phyloP scores from a whole-genome alignment of 805 yeast genomes.

The Schwanniomyces occidentalis region DNA sequence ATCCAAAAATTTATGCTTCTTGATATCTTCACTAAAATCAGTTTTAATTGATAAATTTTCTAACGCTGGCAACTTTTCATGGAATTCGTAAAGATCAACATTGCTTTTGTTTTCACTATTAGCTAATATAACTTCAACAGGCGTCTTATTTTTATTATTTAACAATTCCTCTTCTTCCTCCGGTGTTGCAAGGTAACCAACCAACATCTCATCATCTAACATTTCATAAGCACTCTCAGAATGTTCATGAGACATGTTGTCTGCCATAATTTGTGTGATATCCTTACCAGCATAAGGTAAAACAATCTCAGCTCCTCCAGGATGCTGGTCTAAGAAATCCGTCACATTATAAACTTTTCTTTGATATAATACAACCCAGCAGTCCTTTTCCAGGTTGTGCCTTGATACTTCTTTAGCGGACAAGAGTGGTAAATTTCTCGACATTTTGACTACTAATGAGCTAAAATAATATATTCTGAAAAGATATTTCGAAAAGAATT shows the following conservation, averaged over 20 bases:
- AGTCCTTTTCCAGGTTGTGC: constrained; percentile 55
- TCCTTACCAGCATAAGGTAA: constrained; percentile 61
- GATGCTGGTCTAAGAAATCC: constrained; percentile 68
- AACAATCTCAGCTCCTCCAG: constrained; percentile 63
- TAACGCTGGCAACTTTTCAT: constrained; percentile 69
- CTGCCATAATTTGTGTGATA: constrained; percentile 74
- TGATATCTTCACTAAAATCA: constrained; percentile 68
- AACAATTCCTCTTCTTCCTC: constrained; percentile 75
- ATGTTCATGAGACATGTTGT: constrained; percentile 70
- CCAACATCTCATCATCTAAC: constrained; percentile 74
- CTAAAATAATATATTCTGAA: not conserved
- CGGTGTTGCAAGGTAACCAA: constrained; percentile 81
- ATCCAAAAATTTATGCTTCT: constrained; percentile 83
- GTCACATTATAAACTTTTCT: constrained; percentile 87
- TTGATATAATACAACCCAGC: constrained; percentile 80
- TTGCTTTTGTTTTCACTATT: constrained; percentile 14
- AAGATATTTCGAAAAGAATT: constrained; percentile 1
- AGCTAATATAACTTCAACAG: constrained; percentile 54
- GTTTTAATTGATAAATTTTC: constrained; percentile 76
- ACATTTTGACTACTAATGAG: constrained; percentile 9
- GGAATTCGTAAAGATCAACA: constrained; percentile 40
- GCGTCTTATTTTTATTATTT: constrained; percentile 55
- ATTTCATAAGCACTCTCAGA: constrained; percentile 85
- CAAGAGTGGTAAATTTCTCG: constrained; percentile 54
- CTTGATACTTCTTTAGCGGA: constrained; percentile 51